Percentiles rank a stretch among this genome's conserved stretches.
These are phyloP conservation scores for Tricladium varicosporioides DNA, from an alignment of 2,329 filamentous ascomycete species.

Conservation along the genomic window DNA sequence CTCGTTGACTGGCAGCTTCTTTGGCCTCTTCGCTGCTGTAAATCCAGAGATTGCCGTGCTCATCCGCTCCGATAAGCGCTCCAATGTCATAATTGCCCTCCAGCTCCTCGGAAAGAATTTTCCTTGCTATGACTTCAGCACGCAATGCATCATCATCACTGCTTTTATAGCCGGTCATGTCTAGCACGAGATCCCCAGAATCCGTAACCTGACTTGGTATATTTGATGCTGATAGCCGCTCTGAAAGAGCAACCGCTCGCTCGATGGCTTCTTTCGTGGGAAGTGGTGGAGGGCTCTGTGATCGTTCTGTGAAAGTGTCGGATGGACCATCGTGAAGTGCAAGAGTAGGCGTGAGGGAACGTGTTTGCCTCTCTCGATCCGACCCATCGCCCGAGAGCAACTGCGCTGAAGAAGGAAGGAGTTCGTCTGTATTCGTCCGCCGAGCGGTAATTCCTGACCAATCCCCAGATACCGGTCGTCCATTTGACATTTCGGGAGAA, in stretches of 20 bases:
- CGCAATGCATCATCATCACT: slow-evolving; percentile 89
- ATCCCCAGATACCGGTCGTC: slow-evolving; percentile 49
- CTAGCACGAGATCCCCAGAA: slow-evolving; percentile 90
- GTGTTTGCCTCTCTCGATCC: slow-evolving; percentile 38
- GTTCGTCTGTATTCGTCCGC: slow-evolving; percentile 54
- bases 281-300: slow-evolving; percentile 74
- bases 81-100: slow-evolving; percentile 97
- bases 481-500: slow-evolving; percentile 49
- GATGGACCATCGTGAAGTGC: slow-evolving; percentile 24
- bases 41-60: slow-evolving; percentile 98
- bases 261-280: slow-evolving; percentile 74
- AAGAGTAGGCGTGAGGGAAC: slow-evolving; percentile 39
- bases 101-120: slow-evolving; percentile 87
- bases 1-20: slow-evolving; percentile 73
- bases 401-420: slow-evolving; percentile 49
- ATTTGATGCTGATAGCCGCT: slow-evolving; percentile 83
- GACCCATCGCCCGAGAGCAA: slow-evolving; percentile 29
- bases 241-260: slow-evolving; percentile 79
- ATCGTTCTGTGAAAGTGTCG: slow-evolving; percentile 48
- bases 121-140: slow-evolving; percentile 89
- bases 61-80: slow-evolving; percentile 89
- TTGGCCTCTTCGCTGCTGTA: slow-evolving; percentile 98
- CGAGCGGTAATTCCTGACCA: slow-evolving; percentile 42
- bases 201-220: slow-evolving; percentile 93
- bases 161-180: slow-evolving; percentile 96